Conservation (phyloP, 805 yeast species). For the Candida manassasensis region DNA sequence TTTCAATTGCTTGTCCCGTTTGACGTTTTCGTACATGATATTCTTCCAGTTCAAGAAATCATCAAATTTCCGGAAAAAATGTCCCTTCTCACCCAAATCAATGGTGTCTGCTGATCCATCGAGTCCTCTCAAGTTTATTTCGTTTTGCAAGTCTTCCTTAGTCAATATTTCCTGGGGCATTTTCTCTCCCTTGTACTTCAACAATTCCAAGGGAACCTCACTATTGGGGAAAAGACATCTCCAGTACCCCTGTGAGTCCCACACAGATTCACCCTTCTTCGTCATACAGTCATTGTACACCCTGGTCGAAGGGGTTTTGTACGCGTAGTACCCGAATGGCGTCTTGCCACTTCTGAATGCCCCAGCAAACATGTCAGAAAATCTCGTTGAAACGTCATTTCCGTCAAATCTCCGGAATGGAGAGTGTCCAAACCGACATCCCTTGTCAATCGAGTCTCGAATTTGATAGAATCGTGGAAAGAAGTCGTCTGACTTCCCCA, state of each 20-base stretch:
- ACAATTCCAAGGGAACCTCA: constrained; percentile 28
- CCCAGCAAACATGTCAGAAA: constrained; percentile 13
- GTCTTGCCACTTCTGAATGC: constrained; percentile 18
- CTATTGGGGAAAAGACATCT: constrained; percentile 76
- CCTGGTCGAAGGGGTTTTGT: constrained; percentile 53
- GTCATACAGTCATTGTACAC: constrained; percentile 62
- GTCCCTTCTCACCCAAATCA: constrained; percentile 47
- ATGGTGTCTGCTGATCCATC: constrained; percentile 14
- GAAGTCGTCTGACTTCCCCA: not conserved
- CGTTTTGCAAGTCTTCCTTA: constrained; percentile 54
- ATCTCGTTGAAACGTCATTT: constrained; percentile 5
- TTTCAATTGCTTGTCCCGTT: constrained; percentile 27
- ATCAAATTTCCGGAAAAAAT: constrained; percentile 61
- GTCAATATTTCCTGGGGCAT: constrained; percentile 35
- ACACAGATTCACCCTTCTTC: constrained; percentile 64
- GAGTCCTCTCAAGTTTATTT: constrained; percentile 10
- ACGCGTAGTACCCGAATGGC: constrained; percentile 47
- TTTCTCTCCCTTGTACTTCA: constrained; percentile 22
- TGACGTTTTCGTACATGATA: constrained; percentile 46
- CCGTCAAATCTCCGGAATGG: constrained; percentile 1
- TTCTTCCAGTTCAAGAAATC: constrained; percentile 65
- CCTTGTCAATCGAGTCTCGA: constrained; percentile 8
- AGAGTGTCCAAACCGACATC: constrained; percentile 2
- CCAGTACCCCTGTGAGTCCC: constrained; percentile 89
- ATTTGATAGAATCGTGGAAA: constrained; percentile 14